Percentiles rank a stretch among this genome's conserved stretches.
Evolutionary conservation across 2,329 filamentous ascomycete species (phyloP).

Genomic region (Emmonsiellopsis sp.): DNA sequence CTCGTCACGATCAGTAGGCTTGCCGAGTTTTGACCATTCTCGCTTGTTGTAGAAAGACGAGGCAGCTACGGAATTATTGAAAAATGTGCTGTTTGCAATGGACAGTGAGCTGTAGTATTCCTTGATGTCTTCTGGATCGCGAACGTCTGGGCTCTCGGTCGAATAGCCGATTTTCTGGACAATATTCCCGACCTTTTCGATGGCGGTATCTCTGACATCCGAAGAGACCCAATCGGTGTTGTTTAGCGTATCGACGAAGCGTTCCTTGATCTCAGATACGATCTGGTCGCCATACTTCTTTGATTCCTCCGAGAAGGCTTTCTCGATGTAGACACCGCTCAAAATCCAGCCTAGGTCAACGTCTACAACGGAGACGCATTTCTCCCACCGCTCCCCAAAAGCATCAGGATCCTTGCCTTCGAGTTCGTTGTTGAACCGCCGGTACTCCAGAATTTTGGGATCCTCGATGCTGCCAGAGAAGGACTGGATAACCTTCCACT

Average conservation of each 20-base stretch:
- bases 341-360: constrained; percentile 56
- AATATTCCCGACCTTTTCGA: constrained; percentile 59
- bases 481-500: constrained; percentile 53
- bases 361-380: constrained; percentile 52
- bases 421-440: constrained; percentile 52
- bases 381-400: constrained; percentile 57
- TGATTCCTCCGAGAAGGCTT: constrained; percentile 57
- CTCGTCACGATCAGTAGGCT: constrained; percentile 51
- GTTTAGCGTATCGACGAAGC: constrained; percentile 54
- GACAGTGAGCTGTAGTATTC: constrained; percentile 49
- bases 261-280: constrained; percentile 59
- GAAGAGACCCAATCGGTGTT: constrained; percentile 57
- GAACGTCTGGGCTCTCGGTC: constrained; percentile 52
- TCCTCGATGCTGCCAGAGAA: constrained; percentile 50
- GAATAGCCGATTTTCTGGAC: constrained; percentile 61
- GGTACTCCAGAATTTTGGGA: constrained; percentile 51
- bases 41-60: constrained; percentile 39
- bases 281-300: constrained; percentile 61
- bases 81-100: constrained; percentile 45
- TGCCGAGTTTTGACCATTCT: constrained; percentile 51
- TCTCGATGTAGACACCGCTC: constrained; percentile 62
- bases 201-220: constrained; percentile 50
- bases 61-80: constrained; percentile 48
- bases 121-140: constrained; percentile 47
- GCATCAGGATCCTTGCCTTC: constrained; percentile 55